Percentiles rank a stretch among this genome's conserved stretches.
Evolutionary conservation across 2,329 filamentous ascomycete species (phyloP).

Genomic region (Colletotrichum sansevieriae): DNA sequence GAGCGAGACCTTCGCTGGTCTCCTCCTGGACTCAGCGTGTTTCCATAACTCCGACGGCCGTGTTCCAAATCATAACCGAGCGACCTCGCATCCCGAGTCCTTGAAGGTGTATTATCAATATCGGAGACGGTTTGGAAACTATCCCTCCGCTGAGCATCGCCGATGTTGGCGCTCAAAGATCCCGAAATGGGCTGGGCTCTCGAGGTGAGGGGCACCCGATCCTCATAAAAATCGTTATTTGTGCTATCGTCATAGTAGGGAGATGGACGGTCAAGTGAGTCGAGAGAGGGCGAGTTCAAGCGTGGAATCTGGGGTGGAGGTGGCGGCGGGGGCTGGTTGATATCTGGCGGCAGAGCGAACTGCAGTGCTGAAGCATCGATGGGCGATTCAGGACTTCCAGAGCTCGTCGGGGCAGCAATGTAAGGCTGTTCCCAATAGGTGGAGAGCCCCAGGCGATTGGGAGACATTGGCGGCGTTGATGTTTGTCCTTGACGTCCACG

Average conservation of each 20-base stretch:
- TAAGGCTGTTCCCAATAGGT: constrained; percentile 67
- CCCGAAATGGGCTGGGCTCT: constrained; percentile 68
- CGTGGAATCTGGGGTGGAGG: constrained; percentile 38
- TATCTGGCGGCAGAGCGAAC: constrained; percentile 67
- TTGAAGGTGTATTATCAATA: constrained; percentile 67
- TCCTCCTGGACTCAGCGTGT: constrained; percentile 65
- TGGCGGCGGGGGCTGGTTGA: constrained; percentile 50
- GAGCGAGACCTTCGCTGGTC: constrained; percentile 69
- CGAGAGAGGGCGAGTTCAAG: constrained; percentile 43
- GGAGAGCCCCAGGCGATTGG: constrained; percentile 59
- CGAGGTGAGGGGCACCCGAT: constrained; percentile 69
- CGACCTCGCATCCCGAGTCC: constrained; percentile 64
- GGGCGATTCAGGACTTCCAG: constrained; percentile 59
- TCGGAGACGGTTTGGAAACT: constrained; percentile 71
- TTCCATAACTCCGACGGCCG: constrained; percentile 68
- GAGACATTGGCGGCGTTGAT: constrained; percentile 27
- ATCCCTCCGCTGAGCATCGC: constrained; percentile 60
- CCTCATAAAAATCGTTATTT: constrained; percentile 64
- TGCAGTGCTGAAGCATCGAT: constrained; percentile 67
- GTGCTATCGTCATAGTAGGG: constrained; percentile 51
- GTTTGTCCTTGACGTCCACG: constrained; percentile 31
- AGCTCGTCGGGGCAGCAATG: constrained; percentile 52
- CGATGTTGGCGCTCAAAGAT: constrained; percentile 56
- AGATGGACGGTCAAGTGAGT: constrained; percentile 49
- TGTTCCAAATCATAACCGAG: constrained; percentile 64